Evolutionary conservation across 306 rosid species (phyloP).

Genomic region (Rubus idaeus): DNA sequence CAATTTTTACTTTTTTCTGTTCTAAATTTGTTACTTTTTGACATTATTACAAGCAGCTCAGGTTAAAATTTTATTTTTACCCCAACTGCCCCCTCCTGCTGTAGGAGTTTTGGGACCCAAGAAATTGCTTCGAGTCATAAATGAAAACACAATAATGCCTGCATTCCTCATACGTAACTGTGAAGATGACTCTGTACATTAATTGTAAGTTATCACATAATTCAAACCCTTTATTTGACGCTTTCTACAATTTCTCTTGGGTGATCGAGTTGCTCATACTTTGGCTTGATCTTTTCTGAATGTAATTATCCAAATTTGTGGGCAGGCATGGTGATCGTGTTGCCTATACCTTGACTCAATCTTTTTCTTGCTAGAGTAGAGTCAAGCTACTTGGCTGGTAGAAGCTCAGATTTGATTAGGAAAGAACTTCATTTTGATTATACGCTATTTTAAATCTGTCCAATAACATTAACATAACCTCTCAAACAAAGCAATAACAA

Average conservation of each 20-base stretch:
- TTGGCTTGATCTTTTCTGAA: neutral
- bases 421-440: too few species aligned
- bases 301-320: neutral
- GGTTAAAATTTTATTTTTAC: neutral
- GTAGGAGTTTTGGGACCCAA: neutral
- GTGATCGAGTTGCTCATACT: neutral
- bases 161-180: neutral
- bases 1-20: neutral
- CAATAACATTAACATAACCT: too few species aligned
- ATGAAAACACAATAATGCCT: conserved; percentile 16
- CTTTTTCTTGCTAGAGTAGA: too few species aligned
- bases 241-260: neutral
- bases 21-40: neutral
- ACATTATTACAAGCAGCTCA: neutral
- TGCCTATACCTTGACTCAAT: too few species aligned
- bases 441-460: too few species aligned
- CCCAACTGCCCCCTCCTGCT: neutral
- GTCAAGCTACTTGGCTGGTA: too few species aligned
- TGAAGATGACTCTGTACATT: neutral
- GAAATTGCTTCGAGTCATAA: conserved; percentile 32
- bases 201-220: too few species aligned
- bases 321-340: neutral
- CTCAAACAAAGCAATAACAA: too few species aligned
- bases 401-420: too few species aligned
- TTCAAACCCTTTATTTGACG: neutral